Base-by-base conservation (phyloP, 2,329 filamentous ascomycete genomes). In the Metarhizium humberi region DNA sequence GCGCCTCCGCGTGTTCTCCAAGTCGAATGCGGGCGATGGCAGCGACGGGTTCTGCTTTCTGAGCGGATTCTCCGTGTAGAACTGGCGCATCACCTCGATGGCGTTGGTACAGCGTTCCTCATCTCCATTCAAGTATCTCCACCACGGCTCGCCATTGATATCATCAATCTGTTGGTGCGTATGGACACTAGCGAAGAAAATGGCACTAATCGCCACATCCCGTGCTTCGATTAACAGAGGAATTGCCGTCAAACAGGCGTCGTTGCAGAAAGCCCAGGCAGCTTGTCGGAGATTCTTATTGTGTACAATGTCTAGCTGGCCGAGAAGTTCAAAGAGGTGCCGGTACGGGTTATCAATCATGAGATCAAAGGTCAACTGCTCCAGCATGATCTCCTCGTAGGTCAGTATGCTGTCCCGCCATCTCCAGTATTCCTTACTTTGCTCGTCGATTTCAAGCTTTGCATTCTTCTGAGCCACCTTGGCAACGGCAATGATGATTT, bases 351-450 rank as follows among this genome's bases (percentile, higher is more conserved):
- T 89, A 61, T 95, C 88, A 32, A 96, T 78, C 70, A 92, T 90
- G 49, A 99, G 78, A 68, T 99, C 94, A 69, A 99, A 99, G 57
- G 92, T 97, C 18, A 99, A 78, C 49, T 85, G 84, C 69, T 97
- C 94, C 16, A 99, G 80, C 75, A 99, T 87, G 47, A 92, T 77
- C 68, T 97, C 94, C 72, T 99, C 94, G 66, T 95, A 90, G 61
- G 88, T 86, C 14, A 97, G 76, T 56, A 99, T 95, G 56, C 87
- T 94, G 67, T 99, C 94, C 58, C 91, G 84, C 94, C 94, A 99
- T 65, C 88, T 84, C 94, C 94, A 99, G 69, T 94, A 99, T 67
- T 99, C 94, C 67, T 96, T 97, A 62, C 88, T 95, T 70, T 97
- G 92, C 71, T 97, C 94, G 67, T 99, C 94, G 53, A 97, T 89